Evolutionary conservation across 2,329 filamentous ascomycete genomes (phyloP).

Genomic region (Aspergillus uvarum): DNA sequence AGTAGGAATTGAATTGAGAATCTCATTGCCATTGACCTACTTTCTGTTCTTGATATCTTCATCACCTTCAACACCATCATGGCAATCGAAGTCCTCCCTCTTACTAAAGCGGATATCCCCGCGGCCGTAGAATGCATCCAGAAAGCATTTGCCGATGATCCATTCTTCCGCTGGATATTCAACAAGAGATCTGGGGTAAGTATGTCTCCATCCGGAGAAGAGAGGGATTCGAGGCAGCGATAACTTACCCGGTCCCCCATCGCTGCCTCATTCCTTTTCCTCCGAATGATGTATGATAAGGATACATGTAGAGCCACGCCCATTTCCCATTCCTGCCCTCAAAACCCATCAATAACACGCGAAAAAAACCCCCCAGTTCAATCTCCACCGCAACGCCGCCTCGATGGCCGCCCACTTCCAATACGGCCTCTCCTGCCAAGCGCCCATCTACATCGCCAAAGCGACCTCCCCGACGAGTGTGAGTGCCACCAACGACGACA

Average conservation of each 20-base stretch:
- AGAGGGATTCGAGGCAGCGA: neutral
- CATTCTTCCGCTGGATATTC: conserved; percentile 67
- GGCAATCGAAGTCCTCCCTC: conserved; percentile 56
- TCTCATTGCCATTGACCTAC: conserved; percentile 11
- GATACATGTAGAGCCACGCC: conserved; percentile 3
- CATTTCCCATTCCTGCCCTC: neutral
- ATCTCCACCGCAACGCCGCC: conserved; percentile 58
- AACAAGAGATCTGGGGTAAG: conserved; percentile 57
- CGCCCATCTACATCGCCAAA: conserved; percentile 66
- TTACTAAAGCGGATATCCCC: conserved; percentile 61
- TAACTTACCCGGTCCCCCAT: no score
- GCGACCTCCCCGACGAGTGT: conserved; percentile 55
- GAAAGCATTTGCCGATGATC: conserved; percentile 64
- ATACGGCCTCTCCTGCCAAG: conserved; percentile 61
- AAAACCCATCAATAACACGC: neutral
- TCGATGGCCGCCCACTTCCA: conserved; percentile 64
- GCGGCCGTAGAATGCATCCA: conserved; percentile 66
- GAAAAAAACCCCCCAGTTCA: conserved; percentile 50
- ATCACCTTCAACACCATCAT: conserved; percentile 29
- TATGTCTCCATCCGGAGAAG: conserved; percentile 11
- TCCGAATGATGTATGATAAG: conserved; percentile 13
- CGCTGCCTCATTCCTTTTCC: neutral
- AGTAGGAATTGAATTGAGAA: conserved; percentile 29
- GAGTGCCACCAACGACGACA: conserved; percentile 50
- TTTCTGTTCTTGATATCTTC: conserved; percentile 5